These are phyloP conservation scores for Trichopus zeylanicus DNA, from an alignment of 116 monocot genomes.

Conservation along the genomic window DNA sequence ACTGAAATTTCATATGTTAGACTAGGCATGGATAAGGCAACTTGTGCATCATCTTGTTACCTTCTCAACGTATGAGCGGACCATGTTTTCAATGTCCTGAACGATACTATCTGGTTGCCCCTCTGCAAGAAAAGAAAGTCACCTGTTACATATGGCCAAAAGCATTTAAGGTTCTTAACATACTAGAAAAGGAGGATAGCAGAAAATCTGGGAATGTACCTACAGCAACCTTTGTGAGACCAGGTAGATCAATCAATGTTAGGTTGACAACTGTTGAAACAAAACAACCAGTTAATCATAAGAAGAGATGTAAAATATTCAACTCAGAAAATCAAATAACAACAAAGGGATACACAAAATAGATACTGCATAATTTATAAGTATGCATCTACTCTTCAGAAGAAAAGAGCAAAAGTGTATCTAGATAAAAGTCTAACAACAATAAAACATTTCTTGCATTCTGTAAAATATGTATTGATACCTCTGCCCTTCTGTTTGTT, in stretches of 20 bases:
- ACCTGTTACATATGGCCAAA: background rate
- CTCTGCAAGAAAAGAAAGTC: slow-evolving; percentile 25
- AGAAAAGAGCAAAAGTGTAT: too few species aligned
- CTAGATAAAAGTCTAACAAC: too few species aligned
- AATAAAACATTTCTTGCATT: too few species aligned
- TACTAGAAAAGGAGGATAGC: slow-evolving; percentile 1
- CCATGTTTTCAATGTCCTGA: slow-evolving; percentile 63
- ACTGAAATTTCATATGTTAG: background rate
- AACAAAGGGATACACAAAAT: background rate
- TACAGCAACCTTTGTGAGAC: slow-evolving; percentile 40
- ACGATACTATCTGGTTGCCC: slow-evolving; percentile 67
- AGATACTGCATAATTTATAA: background rate
- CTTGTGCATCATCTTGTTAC: slow-evolving; percentile 9
- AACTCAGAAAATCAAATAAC: background rate
- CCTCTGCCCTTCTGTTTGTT: too few species aligned
- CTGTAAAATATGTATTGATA: too few species aligned
- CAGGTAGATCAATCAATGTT: slow-evolving; percentile 73
- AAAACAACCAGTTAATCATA: slow-evolving; percentile 7
- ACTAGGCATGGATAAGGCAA: background rate
- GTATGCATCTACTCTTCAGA: too few species aligned
- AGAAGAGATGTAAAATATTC: background rate
- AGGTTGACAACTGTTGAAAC: slow-evolving; percentile 57
- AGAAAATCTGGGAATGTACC: background rate
- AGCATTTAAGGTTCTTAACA: background rate
- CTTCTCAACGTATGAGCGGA: slow-evolving; percentile 57